phyloP scores from a whole-genome alignment of 306 rosid genomes.

The Quercus engelmannii region DNA sequence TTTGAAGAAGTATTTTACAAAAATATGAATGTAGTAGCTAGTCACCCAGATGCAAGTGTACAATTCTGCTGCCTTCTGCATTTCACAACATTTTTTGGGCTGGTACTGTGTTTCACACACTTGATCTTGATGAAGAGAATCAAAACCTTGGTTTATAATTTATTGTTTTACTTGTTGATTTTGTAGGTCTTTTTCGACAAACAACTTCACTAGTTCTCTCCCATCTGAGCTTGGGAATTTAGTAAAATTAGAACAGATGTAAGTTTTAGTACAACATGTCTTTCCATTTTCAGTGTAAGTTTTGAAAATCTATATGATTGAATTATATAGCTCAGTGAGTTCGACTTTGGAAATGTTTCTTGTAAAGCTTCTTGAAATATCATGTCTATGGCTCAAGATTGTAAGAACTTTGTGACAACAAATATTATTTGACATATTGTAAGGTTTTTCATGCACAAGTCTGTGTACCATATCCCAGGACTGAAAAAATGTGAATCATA shows the following conservation, averaged over 20 bases:
- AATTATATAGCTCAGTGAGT: neutral
- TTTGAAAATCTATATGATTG: neutral
- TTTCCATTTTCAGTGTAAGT: neutral
- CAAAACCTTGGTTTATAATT: neutral
- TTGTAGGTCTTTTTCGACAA: conserved; percentile 49
- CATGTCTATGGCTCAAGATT: neutral
- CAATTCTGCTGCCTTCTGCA: neutral
- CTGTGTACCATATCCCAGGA: too few species aligned
- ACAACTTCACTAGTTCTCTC: conserved; percentile 73
- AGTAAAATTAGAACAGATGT: conserved; percentile 40
- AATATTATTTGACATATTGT: neutral
- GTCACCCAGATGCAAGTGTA: neutral
- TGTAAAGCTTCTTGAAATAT: neutral
- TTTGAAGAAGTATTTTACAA: neutral
- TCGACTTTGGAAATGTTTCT: neutral
- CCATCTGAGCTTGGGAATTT: conserved; percentile 25
- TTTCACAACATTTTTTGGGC: neutral
- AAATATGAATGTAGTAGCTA: neutral
- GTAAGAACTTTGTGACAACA: neutral
- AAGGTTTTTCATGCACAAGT: neutral
- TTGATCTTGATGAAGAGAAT: neutral
- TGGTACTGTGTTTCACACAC: neutral
- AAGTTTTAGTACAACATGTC: conserved; percentile 23
- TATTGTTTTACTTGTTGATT: conserved; percentile 11
- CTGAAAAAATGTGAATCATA: neutral